phyloP scores from a whole-genome alignment of 1,139 yeast genomes.

The Wickerhamomyces sp. region DNA sequence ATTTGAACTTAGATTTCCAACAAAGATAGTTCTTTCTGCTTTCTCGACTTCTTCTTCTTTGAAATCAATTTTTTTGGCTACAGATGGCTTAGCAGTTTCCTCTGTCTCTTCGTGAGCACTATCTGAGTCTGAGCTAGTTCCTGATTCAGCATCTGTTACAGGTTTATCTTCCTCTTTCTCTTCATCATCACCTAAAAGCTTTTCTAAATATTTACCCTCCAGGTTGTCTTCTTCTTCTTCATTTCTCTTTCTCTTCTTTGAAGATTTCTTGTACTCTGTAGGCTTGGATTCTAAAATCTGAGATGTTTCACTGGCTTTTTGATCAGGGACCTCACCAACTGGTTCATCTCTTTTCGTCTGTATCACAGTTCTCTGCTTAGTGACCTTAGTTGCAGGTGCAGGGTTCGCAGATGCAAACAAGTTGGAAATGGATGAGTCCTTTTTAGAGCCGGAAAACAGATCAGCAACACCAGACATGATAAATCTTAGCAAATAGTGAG shows the following conservation, averaged over 20 bases:
- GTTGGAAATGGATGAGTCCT: constrained; percentile 19
- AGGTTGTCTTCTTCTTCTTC: constrained; percentile 29
- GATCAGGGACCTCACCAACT: constrained; percentile 15
- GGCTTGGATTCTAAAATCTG: neutral
- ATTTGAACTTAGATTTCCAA: constrained; percentile 73
- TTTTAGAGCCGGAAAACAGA: constrained; percentile 18
- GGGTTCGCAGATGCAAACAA: constrained; percentile 25
- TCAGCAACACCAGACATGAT: constrained; percentile 15
- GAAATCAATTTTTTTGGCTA: constrained; percentile 34
- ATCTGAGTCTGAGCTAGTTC: constrained; percentile 12
- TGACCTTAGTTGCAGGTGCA: constrained; percentile 26
- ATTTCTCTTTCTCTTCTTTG: constrained; percentile 11
- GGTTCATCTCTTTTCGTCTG: constrained; percentile 18
- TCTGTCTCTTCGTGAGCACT: constrained; percentile 11
- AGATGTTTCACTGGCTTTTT: constrained; percentile 13
- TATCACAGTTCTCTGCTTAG: constrained; percentile 22
- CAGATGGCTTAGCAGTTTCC: constrained; percentile 7
- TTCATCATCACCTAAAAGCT: constrained; percentile 13
- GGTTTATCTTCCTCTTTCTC: constrained; percentile 17
- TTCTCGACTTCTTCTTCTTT: constrained; percentile 73
- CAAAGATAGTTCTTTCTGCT: constrained; percentile 84
- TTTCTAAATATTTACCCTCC: constrained; percentile 25
- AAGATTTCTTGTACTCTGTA: too few relatives aligned
- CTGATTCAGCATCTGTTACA: constrained; percentile 9
- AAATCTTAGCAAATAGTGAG: too few relatives aligned